Evolutionary conservation across 2,329 filamentous ascomycete genomes (phyloP).

Genomic region (Calonectria montana): DNA sequence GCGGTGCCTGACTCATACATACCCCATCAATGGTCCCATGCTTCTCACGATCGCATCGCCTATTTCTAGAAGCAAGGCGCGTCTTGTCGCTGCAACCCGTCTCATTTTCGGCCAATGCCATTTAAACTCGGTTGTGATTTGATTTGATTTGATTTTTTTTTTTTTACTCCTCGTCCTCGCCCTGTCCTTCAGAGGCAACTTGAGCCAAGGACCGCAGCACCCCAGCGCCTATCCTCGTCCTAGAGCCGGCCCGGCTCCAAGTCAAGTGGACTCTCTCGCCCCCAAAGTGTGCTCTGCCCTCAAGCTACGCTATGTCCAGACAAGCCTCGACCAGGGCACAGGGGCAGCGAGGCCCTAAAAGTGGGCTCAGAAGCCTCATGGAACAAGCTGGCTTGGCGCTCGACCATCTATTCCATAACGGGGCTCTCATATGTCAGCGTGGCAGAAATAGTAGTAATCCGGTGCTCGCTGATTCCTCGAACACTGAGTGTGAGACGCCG

Average conservation of each 20-base stretch:
- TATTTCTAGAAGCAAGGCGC: neutral
- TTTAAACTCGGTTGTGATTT: neutral
- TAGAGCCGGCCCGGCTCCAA: conserved; percentile 17
- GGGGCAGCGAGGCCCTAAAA: conserved; percentile 15
- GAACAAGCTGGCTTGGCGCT: conserved; percentile 32
- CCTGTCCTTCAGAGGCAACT: neutral
- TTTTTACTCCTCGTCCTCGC: neutral
- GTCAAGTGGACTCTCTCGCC: conserved; percentile 19
- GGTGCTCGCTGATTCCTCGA: conserved; percentile 33
- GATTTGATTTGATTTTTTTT: neutral
- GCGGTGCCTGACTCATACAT: conserved; percentile 28
- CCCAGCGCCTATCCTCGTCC: conserved; percentile 9
- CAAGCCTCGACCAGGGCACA: conserved; percentile 13
- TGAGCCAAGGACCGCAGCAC: neutral
- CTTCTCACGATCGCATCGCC: neutral
- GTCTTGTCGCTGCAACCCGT: neutral
- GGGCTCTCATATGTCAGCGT: conserved; percentile 35
- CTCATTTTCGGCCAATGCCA: neutral
- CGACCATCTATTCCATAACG: conserved; percentile 29
- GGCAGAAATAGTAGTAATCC: conserved; percentile 32
- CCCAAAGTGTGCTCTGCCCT: neutral
- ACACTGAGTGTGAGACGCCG: conserved; percentile 3
- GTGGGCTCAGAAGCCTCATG: conserved; percentile 31
- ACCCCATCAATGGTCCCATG: conserved; percentile 18
- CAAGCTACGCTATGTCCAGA: neutral